These are phyloP conservation scores for Vitis cinerea DNA, from an alignment of 164 flowering plant genomes.

Conservation along the genomic window DNA sequence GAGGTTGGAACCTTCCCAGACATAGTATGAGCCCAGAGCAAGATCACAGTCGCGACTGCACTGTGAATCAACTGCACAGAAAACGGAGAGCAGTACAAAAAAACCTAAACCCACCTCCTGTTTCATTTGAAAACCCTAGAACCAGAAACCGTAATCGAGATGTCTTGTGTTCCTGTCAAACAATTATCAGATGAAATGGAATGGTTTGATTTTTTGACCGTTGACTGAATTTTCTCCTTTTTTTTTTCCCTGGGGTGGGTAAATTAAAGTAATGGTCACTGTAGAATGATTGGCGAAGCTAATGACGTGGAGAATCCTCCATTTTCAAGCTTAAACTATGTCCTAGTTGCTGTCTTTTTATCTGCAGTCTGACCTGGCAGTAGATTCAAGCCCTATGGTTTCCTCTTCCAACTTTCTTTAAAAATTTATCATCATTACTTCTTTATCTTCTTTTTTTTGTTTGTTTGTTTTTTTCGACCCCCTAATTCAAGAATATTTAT, in stretches of 20 bases:
- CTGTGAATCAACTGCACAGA: slow-evolving; percentile 24
- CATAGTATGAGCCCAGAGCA: slow-evolving; percentile 67
- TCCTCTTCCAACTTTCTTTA: not conserved
- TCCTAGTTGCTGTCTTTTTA: not conserved
- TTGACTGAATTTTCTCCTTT: not conserved
- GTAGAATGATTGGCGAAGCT: not conserved
- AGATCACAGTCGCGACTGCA: slow-evolving; percentile 48
- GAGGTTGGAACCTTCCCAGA: slow-evolving; percentile 36
- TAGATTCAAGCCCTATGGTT: not conserved
- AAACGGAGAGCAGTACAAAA: slow-evolving; percentile 10
- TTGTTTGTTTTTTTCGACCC: too few species aligned
- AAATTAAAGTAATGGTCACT: not conserved
- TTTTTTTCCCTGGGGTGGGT: not conserved
- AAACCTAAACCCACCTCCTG: slow-evolving; percentile 8
- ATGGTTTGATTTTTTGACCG: not conserved
- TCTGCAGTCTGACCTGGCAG: not conserved
- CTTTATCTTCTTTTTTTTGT: too few species aligned
- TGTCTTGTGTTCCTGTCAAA: not conserved
- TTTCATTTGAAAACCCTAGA: too few species aligned
- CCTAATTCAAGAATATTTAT: too few species aligned
- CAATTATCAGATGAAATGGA: not conserved
- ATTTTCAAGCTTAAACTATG: not conserved
- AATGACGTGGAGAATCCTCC: not conserved
- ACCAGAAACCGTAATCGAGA: not conserved
- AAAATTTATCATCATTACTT: too few species aligned